phyloP scores from a whole-genome alignment of 495 filamentous ascomycete species.

The Aspergillus conjunctus region DNA sequence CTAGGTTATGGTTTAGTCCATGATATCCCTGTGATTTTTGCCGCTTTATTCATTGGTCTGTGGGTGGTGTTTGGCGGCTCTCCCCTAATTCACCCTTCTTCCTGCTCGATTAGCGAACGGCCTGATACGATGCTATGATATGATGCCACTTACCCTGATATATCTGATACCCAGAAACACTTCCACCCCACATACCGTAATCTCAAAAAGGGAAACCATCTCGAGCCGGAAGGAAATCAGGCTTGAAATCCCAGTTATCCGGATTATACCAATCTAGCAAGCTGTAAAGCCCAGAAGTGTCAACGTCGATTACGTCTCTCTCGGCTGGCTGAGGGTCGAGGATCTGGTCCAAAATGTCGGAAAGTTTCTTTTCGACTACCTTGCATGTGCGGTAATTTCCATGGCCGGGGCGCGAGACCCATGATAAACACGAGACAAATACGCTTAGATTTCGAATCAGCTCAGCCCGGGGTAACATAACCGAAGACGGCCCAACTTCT shows the following conservation, averaged over 20 bases:
- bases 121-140: neutral
- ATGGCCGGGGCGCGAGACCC: slow-evolving; percentile 54
- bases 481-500: slow-evolving; percentile 33
- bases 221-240: slow-evolving; percentile 32
- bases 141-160: neutral
- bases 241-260: slow-evolving; percentile 40
- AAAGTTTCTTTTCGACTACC: slow-evolving; percentile 47
- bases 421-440: slow-evolving; percentile 59
- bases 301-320: slow-evolving; percentile 35
- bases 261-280: slow-evolving; percentile 46
- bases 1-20: slow-evolving; percentile 3
- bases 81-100: neutral
- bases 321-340: slow-evolving; percentile 40
- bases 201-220: slow-evolving; percentile 31
- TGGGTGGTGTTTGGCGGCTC: slow-evolving; percentile 6
- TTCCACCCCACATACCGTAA: slow-evolving; percentile 1
- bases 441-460: slow-evolving; percentile 65
- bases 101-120: neutral
- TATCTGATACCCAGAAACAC: neutral
- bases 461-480: slow-evolving; percentile 57
- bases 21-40: slow-evolving; percentile 11
- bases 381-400: slow-evolving; percentile 57
- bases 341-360: slow-evolving; percentile 45
- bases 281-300: slow-evolving; percentile 36
- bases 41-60: neutral